Conservation (phyloP, 345 rosid genomes). For the Alliaria petiolata region DNA sequence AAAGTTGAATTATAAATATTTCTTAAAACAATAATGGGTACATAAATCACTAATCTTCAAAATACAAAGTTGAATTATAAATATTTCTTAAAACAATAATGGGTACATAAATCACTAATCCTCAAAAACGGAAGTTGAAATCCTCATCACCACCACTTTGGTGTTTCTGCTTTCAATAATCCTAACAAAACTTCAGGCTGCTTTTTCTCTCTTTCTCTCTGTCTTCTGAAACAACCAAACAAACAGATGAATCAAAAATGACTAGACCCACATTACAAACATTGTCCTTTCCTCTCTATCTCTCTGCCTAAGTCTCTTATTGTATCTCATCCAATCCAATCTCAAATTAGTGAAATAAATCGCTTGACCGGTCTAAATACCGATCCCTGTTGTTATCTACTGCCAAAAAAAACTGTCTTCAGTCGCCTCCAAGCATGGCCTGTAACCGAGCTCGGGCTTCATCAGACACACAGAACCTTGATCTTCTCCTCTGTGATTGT, state of each 20-base stretch:
- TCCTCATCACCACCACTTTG: constrained; percentile 6
- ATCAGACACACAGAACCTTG: constrained; percentile 63
- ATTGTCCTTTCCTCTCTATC: constrained; percentile 15
- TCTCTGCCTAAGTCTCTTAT: constrained; percentile 11
- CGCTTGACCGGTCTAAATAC: background rate
- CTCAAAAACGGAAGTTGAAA: background rate
- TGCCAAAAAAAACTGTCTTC: background rate
- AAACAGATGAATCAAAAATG: constrained; percentile 32
- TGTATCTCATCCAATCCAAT: constrained; percentile 10
- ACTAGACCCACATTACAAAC: constrained; percentile 18
- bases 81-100: background rate
- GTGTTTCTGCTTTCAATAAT: constrained; percentile 6
- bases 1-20: background rate
- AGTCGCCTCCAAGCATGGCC: constrained; percentile 30
- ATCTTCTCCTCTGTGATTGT: constrained; percentile 41
- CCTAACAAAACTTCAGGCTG: constrained; percentile 34
- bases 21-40: no score
- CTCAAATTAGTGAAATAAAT: constrained; percentile 22
- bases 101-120: constrained; percentile 14
- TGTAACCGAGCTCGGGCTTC: constrained; percentile 44
- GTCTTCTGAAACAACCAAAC: constrained; percentile 19
- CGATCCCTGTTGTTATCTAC: constrained; percentile 1
- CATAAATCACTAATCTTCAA: no score
- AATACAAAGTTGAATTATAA: background rate
- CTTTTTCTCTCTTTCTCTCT: constrained; percentile 6